Conservation (phyloP, 1,139 yeast species). For the Eremothecium gossypii region DNA sequence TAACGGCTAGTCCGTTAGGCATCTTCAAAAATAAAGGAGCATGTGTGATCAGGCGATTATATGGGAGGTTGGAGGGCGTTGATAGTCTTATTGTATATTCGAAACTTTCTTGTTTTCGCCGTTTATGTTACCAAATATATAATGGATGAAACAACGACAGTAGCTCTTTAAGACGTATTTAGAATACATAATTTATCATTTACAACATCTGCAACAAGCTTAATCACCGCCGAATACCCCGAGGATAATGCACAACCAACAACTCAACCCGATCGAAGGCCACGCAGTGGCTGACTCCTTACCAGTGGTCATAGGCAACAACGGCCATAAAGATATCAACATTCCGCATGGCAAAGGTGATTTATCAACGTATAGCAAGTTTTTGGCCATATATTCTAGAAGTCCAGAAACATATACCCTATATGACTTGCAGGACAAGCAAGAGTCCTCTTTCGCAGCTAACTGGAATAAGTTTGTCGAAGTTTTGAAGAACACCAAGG, state of each 20-base stretch:
- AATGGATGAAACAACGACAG: constrained; percentile 1
- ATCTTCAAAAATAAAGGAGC: no score
- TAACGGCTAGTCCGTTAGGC: no score
- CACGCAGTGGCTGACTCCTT: constrained; percentile 1
- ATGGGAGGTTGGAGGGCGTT: no score
- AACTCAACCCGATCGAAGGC: constrained; percentile 2
- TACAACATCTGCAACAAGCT: neutral
- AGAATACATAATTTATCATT: no score
- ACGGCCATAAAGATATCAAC: constrained; percentile 8
- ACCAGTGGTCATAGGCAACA: constrained; percentile 4
- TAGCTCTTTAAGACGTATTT: no score
- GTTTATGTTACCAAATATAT: constrained; percentile 1
- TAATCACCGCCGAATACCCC: neutral
- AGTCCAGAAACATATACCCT: constrained; percentile 13
- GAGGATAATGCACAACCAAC: constrained; percentile 3
- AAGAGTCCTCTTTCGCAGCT: constrained; percentile 19
- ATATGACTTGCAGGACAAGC: constrained; percentile 26
- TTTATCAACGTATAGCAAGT: constrained; percentile 31
- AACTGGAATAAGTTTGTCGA: constrained; percentile 23
- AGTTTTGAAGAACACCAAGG: constrained; percentile 4
- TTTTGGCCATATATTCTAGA: constrained; percentile 31
- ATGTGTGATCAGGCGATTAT: no score
- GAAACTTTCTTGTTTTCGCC: neutral
- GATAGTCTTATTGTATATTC: neutral
- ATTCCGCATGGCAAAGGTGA: constrained; percentile 16